phyloP scores from a whole-genome alignment of 306 rosid genomes.

The Trifolium pratense region DNA sequence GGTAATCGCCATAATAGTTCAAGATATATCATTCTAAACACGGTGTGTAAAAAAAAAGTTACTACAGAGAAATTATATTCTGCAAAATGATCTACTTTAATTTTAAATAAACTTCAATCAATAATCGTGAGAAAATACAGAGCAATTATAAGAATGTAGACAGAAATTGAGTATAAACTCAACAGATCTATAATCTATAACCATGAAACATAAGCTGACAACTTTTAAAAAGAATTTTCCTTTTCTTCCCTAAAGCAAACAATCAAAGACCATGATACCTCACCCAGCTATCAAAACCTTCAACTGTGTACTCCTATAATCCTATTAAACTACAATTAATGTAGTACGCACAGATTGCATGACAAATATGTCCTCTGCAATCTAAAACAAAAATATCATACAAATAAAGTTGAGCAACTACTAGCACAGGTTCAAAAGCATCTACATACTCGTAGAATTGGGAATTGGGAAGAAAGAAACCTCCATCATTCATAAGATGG shows the following conservation, averaged over 20 bases:
- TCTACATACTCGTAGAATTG: conserved; percentile 20
- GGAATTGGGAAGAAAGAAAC: conserved; percentile 23
- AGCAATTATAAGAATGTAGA: neutral
- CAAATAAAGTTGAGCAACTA: conserved; percentile 15
- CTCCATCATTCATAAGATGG: conserved; percentile 62
- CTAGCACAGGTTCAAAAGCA: conserved; percentile 12
- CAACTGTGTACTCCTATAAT: conserved; percentile 31
- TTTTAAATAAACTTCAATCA: neutral
- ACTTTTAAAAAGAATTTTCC: neutral
- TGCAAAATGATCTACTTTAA: too few relatives aligned
- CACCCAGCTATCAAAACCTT: conserved; percentile 22
- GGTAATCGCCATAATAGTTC: too few relatives aligned
- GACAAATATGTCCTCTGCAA: conserved; percentile 20
- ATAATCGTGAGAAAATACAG: neutral
- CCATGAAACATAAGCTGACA: conserved; percentile 30
- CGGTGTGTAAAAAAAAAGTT: too few relatives aligned
- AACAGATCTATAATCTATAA: conserved; percentile 15
- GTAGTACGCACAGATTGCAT: conserved; percentile 28
- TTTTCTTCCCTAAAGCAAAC: conserved; percentile 16
- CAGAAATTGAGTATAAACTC: neutral
- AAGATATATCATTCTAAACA: too few relatives aligned
- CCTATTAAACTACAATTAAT: conserved; percentile 18
- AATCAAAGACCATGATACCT: conserved; percentile 16
- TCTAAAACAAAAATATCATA: conserved; percentile 24
- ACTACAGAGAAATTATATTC: too few relatives aligned